Evolutionary conservation across 202 grass and related monocot genomes (phyloP).

Genomic region (Saccharum hybrid): DNA sequence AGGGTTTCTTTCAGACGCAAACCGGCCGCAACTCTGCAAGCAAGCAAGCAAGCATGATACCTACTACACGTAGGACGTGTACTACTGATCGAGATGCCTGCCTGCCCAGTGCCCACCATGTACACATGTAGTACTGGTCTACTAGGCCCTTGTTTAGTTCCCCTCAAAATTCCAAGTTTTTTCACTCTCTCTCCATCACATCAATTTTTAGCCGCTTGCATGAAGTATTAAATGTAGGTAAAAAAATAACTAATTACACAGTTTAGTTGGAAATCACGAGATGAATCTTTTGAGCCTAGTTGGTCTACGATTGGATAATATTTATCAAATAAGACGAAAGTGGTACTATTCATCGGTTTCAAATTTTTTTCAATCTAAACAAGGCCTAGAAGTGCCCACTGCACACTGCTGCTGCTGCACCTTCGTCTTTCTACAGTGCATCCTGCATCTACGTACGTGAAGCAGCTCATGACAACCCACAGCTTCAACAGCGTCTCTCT

Average conservation of each 20-base stretch:
- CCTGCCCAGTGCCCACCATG: background rate
- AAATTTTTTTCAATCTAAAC: no score
- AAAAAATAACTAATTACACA: no score
- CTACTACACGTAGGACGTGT: background rate
- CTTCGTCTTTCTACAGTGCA: background rate
- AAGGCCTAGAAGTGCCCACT: background rate
- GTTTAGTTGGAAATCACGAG: no score
- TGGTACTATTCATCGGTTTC: no score
- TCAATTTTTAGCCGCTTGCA: no score
- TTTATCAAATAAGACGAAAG: no score
- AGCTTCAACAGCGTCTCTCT: background rate
- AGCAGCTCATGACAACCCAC: background rate
- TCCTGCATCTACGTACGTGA: background rate
- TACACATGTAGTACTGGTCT: background rate
- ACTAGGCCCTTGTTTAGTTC: no score
- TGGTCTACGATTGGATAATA: no score
- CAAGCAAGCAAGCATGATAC: background rate
- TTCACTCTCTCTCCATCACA: no score
- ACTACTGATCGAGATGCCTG: background rate
- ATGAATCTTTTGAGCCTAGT: no score
- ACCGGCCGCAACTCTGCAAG: background rate
- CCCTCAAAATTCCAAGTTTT: no score
- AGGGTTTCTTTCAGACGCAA: background rate
- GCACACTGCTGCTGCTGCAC: background rate
- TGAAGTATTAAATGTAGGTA: no score